Conservation (phyloP, 1,284 basidiomycete species). For the Trametes versicolor region DNA sequence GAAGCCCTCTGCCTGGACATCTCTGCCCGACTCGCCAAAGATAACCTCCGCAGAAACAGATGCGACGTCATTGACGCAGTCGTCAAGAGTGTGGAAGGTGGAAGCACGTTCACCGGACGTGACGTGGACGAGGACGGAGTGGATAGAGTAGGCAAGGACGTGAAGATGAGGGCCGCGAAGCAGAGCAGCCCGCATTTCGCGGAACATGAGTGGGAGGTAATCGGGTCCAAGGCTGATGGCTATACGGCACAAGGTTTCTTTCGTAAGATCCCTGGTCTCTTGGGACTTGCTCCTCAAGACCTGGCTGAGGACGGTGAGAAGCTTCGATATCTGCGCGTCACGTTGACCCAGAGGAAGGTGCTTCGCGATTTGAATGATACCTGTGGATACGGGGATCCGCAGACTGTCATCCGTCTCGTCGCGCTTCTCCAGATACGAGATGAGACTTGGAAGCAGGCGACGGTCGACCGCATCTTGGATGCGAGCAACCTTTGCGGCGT, state of each 20-base stretch:
- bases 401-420: constrained; percentile 87
- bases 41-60: constrained; percentile 92
- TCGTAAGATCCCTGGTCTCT: constrained; percentile 90
- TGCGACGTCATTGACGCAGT: constrained; percentile 81
- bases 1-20: constrained; percentile 91
- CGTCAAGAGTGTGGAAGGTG: constrained; percentile 75
- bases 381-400: constrained; percentile 90
- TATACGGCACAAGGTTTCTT: constrained; percentile 89
- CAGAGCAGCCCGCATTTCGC: constrained; percentile 86
- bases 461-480: constrained; percentile 84
- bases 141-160: constrained; percentile 87
- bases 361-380: constrained; percentile 87
- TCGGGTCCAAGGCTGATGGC: constrained; percentile 77
- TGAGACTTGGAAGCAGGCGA: constrained; percentile 80
- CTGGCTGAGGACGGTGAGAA: constrained; percentile 89
- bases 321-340: constrained; percentile 79
- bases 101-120: constrained; percentile 67
- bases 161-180: constrained; percentile 95
- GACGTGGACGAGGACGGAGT: constrained; percentile 85
- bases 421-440: constrained; percentile 83
- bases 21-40: constrained; percentile 94
- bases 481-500: constrained; percentile 46
- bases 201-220: constrained; percentile 80
- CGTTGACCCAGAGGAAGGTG: constrained; percentile 79
- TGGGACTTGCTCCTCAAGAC: constrained; percentile 93